Conservation (phyloP, 1,284 basidiomycete species). For the Naganishia sp. region DNA sequence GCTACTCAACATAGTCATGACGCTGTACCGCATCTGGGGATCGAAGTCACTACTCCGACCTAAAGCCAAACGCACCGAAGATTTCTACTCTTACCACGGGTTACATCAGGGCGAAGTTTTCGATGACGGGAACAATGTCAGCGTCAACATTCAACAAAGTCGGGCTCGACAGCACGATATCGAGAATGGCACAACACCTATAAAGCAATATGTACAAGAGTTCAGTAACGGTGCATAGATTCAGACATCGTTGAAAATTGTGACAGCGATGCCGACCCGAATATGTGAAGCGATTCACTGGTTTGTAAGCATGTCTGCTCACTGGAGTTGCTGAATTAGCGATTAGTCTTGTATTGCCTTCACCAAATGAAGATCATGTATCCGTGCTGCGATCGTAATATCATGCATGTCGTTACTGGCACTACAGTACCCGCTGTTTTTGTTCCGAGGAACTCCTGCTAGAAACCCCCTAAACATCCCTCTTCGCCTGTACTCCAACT, state of each 20-base stretch:
- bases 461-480: slow-evolving; percentile 19
- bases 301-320: too few species aligned
- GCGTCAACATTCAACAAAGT: neutral
- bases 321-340: too few species aligned
- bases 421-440: neutral
- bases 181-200: slow-evolving; percentile 6
- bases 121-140: slow-evolving; percentile 1
- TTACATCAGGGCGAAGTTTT: slow-evolving; percentile 25
- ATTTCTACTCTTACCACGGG: slow-evolving; percentile 12
- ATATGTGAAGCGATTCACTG: too few species aligned
- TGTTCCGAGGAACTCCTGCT: neutral
- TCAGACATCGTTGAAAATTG: neutral
- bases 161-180: neutral
- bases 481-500: slow-evolving; percentile 24
- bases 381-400: slow-evolving; percentile 7
- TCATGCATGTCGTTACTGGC: slow-evolving; percentile 17
- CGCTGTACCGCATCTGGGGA: slow-evolving; percentile 6
- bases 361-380: neutral
- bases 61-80: neutral
- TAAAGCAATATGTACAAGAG: slow-evolving; percentile 10
- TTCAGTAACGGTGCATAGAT: slow-evolving; percentile 2
- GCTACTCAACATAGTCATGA: slow-evolving; percentile 15
- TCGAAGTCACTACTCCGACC: slow-evolving; percentile 14
- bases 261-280: too few species aligned
- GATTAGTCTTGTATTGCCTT: too few species aligned